Percentiles rank a stretch among this genome's conserved stretches.
phyloP scores from a whole-genome alignment of 495 filamentous ascomycete species.

The Tuber melanosporum region DNA sequence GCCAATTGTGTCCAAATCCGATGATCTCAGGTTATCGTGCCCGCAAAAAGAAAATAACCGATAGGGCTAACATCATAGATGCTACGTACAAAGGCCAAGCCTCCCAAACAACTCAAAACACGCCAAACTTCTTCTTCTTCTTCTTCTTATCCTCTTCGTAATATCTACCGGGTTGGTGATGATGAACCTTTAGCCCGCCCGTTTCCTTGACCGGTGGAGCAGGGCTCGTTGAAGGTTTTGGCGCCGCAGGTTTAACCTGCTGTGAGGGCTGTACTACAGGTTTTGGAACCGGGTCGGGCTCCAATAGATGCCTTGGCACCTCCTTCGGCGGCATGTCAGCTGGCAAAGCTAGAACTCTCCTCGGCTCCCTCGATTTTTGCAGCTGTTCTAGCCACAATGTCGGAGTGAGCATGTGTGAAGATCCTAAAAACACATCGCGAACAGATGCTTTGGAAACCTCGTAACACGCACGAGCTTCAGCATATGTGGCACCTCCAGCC shows the following conservation, averaged over 20 bases:
- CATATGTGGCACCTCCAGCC: constrained; percentile 91
- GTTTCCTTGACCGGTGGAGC: constrained; percentile 35
- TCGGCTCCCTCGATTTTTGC: constrained; percentile 66
- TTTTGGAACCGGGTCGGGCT: constrained; percentile 46
- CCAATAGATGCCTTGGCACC: constrained; percentile 80
- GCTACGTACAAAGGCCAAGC: not conserved
- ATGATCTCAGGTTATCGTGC: not conserved
- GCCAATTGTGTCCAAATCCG: not conserved
- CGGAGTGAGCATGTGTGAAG: constrained; percentile 83
- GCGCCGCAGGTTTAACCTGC: constrained; percentile 19
- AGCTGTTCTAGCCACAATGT: constrained; percentile 73
- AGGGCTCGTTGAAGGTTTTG: constrained; percentile 27
- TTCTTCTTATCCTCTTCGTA: constrained; percentile 41
- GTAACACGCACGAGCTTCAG: constrained; percentile 82
- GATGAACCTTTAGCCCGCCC: constrained; percentile 40
- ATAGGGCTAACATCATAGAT: not conserved
- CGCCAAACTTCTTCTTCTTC: constrained; percentile 43
- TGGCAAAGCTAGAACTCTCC: constrained; percentile 69
- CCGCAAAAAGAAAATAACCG: not conserved
- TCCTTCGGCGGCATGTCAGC: constrained; percentile 70
- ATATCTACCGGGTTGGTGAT: constrained; percentile 36
- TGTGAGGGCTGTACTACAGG: constrained; percentile 23
- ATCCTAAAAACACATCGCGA: constrained; percentile 83
- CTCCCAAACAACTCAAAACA: constrained; percentile 23
- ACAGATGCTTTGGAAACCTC: constrained; percentile 64